Base-by-base conservation (phyloP, 768 basidiomycete species). In the Leccinum variicolor region DNA sequence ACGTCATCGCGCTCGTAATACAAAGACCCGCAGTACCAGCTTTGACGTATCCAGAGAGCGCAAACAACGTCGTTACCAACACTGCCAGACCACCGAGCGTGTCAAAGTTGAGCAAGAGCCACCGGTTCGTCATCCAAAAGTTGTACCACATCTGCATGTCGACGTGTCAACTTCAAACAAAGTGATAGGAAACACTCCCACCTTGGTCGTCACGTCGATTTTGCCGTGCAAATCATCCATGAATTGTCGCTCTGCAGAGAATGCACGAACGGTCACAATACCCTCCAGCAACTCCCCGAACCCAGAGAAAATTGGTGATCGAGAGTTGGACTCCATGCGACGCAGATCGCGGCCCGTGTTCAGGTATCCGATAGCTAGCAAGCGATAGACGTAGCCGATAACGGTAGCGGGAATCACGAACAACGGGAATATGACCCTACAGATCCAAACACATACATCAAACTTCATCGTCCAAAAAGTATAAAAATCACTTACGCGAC, bases 191-290 rank as follows among this genome's bases (percentile, higher is more conserved):
- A 31, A 50, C 11, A 54, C 63, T 6, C 41, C 36, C 55, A 87
- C 89, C 83, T 87, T 84, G 11, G 84, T 92, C n/a, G 88, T 92
- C 51, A 79, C 73, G 60, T 93, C 89, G 29, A 94, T 81, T 68
- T 90, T 92, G 2, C 62, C 62, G 66, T 91, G 90, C 4, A 95
- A 74, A 57, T 81, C 81, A 54, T 89, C 81, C 63, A 94, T 75
- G 79, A 98, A 96, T 5, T 83, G 76, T 41, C 75, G 75, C 67
- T 96, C 93, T 0, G 85, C 88, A 1, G 89, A 87, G 74, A 96
- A 98, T 0, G 94, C 94, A 56, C 94, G 83, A 43, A 96, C 90
- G 6, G 93, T 94, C n/a, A 94, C 90, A 47, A 95, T 90, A 23
- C 93, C 93, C 52, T 94, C 90, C 19, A 96, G 71, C 10, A 94